Evolutionary conservation across 2,329 filamentous ascomycete species (phyloP).

Genomic region (Colletotrichum tofieldiae): DNA sequence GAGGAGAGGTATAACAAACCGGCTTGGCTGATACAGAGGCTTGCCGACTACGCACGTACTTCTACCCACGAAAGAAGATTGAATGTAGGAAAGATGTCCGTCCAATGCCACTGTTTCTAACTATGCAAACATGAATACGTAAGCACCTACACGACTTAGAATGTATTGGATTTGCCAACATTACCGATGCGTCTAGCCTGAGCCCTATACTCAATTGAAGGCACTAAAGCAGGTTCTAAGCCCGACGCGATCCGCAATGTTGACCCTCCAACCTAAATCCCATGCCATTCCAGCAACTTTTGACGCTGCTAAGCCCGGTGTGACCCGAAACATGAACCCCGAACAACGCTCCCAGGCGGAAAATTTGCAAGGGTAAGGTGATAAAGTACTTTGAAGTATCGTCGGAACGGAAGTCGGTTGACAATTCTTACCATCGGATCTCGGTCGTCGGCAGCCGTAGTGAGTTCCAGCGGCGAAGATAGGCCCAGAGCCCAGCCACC

Average conservation of each 20-base stretch:
- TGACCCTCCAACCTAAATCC: not conserved
- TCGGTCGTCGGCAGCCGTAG: not conserved
- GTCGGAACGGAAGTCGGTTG: not conserved
- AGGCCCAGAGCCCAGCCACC: not conserved
- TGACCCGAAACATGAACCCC: not conserved
- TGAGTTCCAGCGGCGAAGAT: not conserved
- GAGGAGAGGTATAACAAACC: too few species aligned
- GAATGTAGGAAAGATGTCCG: not conserved
- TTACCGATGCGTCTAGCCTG: not conserved
- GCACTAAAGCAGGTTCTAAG: constrained; percentile 1
- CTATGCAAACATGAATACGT: not conserved
- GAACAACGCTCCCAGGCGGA: not conserved
- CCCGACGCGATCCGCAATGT: constrained; percentile 12
- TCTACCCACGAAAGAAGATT: not conserved
- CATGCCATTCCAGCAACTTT: not conserved
- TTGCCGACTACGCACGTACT: not conserved
- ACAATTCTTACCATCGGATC: not conserved
- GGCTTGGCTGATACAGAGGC: too few species aligned
- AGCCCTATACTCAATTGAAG: not conserved
- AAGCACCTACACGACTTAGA: not conserved
- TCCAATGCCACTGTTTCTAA: not conserved
- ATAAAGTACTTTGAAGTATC: not conserved
- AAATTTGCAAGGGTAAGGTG: not conserved
- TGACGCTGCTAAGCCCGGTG: not conserved
- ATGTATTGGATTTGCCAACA: too few species aligned